Base-by-base conservation (phyloP, 2,329 filamentous ascomycete genomes). In the Chaetomiaceae sp. region DNA sequence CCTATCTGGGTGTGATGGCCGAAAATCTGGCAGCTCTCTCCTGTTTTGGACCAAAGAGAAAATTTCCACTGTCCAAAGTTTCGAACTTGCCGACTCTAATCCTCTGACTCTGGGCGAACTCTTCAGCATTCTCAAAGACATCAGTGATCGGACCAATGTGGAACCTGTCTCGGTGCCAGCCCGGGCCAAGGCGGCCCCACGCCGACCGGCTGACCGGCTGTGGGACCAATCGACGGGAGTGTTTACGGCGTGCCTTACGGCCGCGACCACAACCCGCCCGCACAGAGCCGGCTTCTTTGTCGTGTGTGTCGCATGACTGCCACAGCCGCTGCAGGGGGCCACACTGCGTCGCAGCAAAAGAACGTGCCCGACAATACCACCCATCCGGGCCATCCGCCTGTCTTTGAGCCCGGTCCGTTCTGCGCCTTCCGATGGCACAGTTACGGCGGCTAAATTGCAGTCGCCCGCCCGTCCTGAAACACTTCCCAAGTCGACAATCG, bases 131-230 rank as follows among this genome's bases (percentile, higher is more conserved):
- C n/a, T n/a, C n/a, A n/a, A n/a, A n/a, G n/a, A n/a, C n/a, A n/a
- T n/a, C n/a, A n/a, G n/a, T n/a, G 25, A 9, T 27, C 25, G 5
- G 25, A 27, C 36, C 27, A 34, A 27, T 37, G 45, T 42, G 49
- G 45, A 34, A 23, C 46, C 36, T 31, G 51, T 55, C 51, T 50
- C 54, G 54, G 52, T 12, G 33, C 7, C 37, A 51, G 49, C 15
- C 57, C 51, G 48, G 57, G 44, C 54, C 50, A 44, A 47, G 54
- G 49, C 39, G 12, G 40, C 48, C 49, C 54, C 56, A 53, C 54
- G 27, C 17, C 33, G 47, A 38, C 38, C 57, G 45, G 37, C 42
- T 27, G 33, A n/a, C 15, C 6, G 43, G 37, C 6, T 14, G 31
- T 27, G 9, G 45, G 53, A 27, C 54, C 57, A 55, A 56, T 59